phyloP scores from a whole-genome alignment of 108 stramenopile genomes.

The Pseudonitzschia pungens region DNA sequence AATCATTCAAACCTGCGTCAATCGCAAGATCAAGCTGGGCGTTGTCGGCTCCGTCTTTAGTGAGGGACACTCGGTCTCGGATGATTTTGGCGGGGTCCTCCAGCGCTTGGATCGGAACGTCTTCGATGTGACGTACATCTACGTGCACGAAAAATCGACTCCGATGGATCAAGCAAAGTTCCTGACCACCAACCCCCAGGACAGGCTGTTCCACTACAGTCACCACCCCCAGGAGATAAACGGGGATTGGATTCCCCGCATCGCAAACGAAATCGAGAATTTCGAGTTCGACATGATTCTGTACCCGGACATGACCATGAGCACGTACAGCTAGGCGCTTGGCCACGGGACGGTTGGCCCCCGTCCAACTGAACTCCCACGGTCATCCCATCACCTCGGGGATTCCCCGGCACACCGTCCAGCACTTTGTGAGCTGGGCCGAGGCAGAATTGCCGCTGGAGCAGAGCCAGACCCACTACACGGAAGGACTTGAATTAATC shows the following conservation, averaged over 20 bases:
- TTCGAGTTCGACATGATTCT: slow-evolving; percentile 37
- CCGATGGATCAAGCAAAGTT: neutral
- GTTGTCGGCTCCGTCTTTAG: slow-evolving; percentile 19
- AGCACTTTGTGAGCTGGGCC: slow-evolving; percentile 46
- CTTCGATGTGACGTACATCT: slow-evolving; percentile 25
- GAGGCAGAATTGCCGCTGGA: slow-evolving; percentile 36
- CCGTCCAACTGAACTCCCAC: slow-evolving; percentile 35
- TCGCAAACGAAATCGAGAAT: slow-evolving; percentile 1
- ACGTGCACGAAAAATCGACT: slow-evolving; percentile 10
- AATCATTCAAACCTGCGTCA: neutral
- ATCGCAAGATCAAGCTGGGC: slow-evolving; percentile 27
- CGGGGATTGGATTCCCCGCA: neutral
- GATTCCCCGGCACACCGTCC: slow-evolving; percentile 13
- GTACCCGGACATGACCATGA: slow-evolving; percentile 42
- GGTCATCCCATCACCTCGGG: slow-evolving; percentile 48
- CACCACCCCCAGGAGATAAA: neutral
- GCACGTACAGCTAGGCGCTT: slow-evolving; percentile 19
- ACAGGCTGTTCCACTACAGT: slow-evolving; percentile 14
- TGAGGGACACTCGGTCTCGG: slow-evolving; percentile 23
- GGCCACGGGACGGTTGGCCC: slow-evolving; percentile 34
- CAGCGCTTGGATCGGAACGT: slow-evolving; percentile 25
- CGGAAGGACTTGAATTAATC: slow-evolving; percentile 30
- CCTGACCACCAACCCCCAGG: slow-evolving; percentile 12
- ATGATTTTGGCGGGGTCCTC: slow-evolving; percentile 36
- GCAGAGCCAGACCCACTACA: slow-evolving; percentile 30